These are phyloP conservation scores for Fusarium neocosmosporiellum DNA, from an alignment of 2,329 filamentous ascomycete species.

Conservation along the genomic window DNA sequence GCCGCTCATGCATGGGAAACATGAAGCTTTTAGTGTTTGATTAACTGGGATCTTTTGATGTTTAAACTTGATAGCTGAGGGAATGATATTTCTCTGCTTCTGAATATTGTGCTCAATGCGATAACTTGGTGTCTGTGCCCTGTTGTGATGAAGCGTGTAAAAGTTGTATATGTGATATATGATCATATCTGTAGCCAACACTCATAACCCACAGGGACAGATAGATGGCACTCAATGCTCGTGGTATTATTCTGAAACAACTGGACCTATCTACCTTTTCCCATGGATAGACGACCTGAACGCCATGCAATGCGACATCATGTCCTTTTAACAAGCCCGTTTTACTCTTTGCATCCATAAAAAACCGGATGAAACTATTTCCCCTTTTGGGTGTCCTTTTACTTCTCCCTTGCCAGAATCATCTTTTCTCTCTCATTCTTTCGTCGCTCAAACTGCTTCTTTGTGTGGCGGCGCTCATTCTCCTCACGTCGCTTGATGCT, in stretches of 20 bases:
- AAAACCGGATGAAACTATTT: constrained; percentile 6
- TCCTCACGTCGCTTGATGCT: constrained; percentile 91
- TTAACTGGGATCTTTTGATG: constrained; percentile 19
- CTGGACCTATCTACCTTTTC: constrained; percentile 32
- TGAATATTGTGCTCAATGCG: background rate
- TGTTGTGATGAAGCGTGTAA: background rate
- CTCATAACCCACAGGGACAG: background rate
- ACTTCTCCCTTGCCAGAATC: constrained; percentile 76
- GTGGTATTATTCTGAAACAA: constrained; percentile 34
- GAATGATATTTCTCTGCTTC: constrained; percentile 10
- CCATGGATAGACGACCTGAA: constrained; percentile 42
- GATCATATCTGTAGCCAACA: too few species aligned
- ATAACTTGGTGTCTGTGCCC: too few species aligned
- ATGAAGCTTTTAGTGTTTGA: constrained; percentile 18
- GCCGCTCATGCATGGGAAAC: constrained; percentile 28
- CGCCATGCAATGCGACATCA: constrained; percentile 50
- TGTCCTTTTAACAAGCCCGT: constrained; percentile 33
- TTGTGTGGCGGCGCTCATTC: constrained; percentile 92
- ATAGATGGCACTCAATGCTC: background rate
- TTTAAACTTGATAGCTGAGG: constrained; percentile 28
- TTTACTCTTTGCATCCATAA: constrained; percentile 16
- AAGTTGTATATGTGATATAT: too few species aligned
- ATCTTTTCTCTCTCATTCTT: constrained; percentile 92
- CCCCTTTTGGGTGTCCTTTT: constrained; percentile 21
- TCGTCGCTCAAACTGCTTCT: constrained; percentile 80